Percentiles rank a stretch among this genome's conserved stretches.
These are phyloP conservation scores for Coccomyxa sp. DNA, from an alignment of 139 green algal species.

Conservation along the genomic window DNA sequence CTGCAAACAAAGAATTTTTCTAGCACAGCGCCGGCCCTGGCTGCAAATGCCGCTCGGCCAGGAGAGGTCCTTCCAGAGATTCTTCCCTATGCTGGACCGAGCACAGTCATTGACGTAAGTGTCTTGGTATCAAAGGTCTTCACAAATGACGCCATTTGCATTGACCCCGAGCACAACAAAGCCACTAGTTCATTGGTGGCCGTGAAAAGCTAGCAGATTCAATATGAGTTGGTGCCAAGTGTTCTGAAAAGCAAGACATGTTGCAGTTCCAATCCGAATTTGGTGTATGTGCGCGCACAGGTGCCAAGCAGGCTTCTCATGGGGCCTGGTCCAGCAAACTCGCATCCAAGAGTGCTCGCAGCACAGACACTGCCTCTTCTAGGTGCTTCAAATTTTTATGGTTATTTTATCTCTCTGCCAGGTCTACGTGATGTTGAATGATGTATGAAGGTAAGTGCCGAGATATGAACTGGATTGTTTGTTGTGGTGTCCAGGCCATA, in stretches of 20 bases:
- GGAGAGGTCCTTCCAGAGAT: not conserved
- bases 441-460: too few species aligned
- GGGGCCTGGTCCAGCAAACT: constrained; percentile 82
- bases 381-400: constrained; percentile 4
- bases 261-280: not conserved
- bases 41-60: not conserved
- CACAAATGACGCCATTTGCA: too few species aligned
- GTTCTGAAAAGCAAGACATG: not conserved
- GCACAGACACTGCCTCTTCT: constrained; percentile 79
- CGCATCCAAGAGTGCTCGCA: constrained; percentile 70
- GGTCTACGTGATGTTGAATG: too few species aligned
- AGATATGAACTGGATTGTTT: not conserved
- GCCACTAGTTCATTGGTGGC: too few species aligned
- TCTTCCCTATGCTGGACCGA: not conserved
- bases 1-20: not conserved
- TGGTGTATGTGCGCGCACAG: constrained; percentile 8
- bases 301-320: constrained; percentile 75
- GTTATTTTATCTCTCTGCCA: too few species aligned
- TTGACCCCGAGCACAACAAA: too few species aligned
- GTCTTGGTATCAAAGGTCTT: not conserved
- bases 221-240: not conserved
- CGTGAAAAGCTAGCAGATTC: too few species aligned
- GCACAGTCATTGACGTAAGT: not conserved
- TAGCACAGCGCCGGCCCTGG: too few species aligned
- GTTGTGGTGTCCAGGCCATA: constrained; percentile 4